Base-by-base conservation (phyloP, 192 early-diverging fungal species). In the Pilaira anomala region DNA sequence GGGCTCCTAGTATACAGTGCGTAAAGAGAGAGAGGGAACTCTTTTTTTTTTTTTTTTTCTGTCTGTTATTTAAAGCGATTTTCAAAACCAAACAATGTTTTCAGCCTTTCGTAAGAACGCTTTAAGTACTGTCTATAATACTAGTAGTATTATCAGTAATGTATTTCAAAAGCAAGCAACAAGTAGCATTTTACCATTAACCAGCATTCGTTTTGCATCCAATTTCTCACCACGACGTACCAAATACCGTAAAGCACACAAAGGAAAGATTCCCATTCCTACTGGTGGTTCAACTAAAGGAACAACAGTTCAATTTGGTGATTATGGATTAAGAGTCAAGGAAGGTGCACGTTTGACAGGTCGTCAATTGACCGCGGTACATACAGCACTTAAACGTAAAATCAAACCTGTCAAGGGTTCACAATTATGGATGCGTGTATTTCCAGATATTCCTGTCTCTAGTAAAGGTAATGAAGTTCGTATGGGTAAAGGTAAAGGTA, bases 401-500 rank as follows among this genome's bases (percentile, higher is more conserved):
- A 84, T 96, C 60, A 94, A 95, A 74, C 57, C 83, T 12, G 88
- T 95, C 75, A 98, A 96, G 80, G 93, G 87, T 0, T 83, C 89
- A 25, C 76, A 88, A 66, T 78, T 95, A 60, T 93, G 83, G 88
- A 80, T 95, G 70, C 82, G 92, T 30, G 87, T 91, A 51, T 96
- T 95, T 69, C 93, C 96, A 2, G 91, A 95, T 68, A 86, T 96
- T 16, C 96, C 96, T 7, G 93, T 96, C 16, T 91, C 93, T 0
- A 86, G 85, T 36, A 96, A 96, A 68, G 92, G 92, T 28, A 89
- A 87, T 28, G 96, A 95, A 75, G 83, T 86, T 41, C 86, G 96
- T 79, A 98, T 98, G 96, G 96, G 96, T 64, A 95, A 95, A 78
- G 96, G 96, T 65, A 98, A 98, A 71, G 96, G 96, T 66, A 80